Evolutionary conservation across 1,284 basidiomycete genomes (phyloP).

Genomic region (Heterobasidion parviporum): DNA sequence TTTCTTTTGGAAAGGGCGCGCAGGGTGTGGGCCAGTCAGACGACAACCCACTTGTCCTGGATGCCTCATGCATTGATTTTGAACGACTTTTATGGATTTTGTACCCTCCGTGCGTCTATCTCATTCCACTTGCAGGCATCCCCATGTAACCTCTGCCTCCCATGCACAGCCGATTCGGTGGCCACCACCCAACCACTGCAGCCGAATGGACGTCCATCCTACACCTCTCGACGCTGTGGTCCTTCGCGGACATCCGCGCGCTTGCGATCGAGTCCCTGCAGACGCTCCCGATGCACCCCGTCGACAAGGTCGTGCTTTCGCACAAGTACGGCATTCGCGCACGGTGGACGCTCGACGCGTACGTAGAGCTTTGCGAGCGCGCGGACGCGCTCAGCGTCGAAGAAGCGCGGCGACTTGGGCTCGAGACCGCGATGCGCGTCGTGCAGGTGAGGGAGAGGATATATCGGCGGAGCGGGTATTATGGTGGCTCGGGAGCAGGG

Average conservation of each 20-base stretch:
- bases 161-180: constrained; percentile 13
- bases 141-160: not conserved
- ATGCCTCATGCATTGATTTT: no score
- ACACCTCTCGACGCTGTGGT: constrained; percentile 23
- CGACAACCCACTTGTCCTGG: no score
- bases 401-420: constrained; percentile 20
- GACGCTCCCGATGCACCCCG: constrained; percentile 14
- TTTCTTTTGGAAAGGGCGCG: no score
- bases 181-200: constrained; percentile 13
- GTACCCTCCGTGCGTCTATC: not conserved
- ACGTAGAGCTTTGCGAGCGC: constrained; percentile 19
- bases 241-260: constrained; percentile 20
- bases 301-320: constrained; percentile 21
- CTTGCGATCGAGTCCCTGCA: constrained; percentile 20
- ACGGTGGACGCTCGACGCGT: constrained; percentile 17
- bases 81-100: no score
- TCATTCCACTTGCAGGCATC: not conserved
- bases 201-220: constrained; percentile 30
- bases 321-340: constrained; percentile 17
- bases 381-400: constrained; percentile 16
- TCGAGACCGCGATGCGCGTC: constrained; percentile 17
- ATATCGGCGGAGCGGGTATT: not conserved
- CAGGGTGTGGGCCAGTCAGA: no score
- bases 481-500: not conserved
- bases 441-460: constrained; percentile 8